Base-by-base conservation (phyloP, 768 basidiomycete species). In the Serendipita sp. region DNA sequence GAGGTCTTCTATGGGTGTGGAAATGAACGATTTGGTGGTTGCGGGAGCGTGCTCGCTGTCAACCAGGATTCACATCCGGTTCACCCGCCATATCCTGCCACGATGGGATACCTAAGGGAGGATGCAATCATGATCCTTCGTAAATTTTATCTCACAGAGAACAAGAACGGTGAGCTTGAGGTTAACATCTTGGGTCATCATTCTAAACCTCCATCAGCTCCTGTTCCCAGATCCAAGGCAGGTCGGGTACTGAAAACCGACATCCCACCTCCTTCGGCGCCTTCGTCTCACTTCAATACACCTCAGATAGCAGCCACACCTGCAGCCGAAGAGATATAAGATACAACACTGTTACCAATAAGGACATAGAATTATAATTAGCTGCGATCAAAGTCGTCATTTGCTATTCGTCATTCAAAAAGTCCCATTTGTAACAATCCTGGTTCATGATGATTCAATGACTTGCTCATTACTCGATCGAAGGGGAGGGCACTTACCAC, bases 11-110 rank as follows among this genome's bases (percentile, higher is more conserved):
- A 90, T 41, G 96, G 96, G 1, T 95, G 92, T 73, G 88, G 82
- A 24, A 99, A 99, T 73, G 95, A 96, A 68, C 81, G 93, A 66
- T 98, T 99, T 69, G 95, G 96, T 7, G 96, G 96, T 2, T 95
- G 92, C 74, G 95, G 91, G 46, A 94, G 93, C 70, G 94, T 99
- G 3, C 76, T 96, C 54, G 85, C 88, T 32, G 89, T 97, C 11
- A 94, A 96, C 71, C 76, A 80, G 68, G 75, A 75, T 93, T 91
- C 74, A 11, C 88, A 96, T 70, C 85, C 90, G 13, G 78, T 76
- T 24, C 89, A 93, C 72, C 82, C 86, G 2, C 73, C 83, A 0
- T 97, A 92, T 73, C 73, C 74, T 34, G 90, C 92, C 2, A 79
- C 75, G 24, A 88, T 88, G 3, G 91, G 90, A 3, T 89, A 85